phyloP scores from a whole-genome alignment of 108 stramenopile species.

The Aurantiochytrium sp. region DNA sequence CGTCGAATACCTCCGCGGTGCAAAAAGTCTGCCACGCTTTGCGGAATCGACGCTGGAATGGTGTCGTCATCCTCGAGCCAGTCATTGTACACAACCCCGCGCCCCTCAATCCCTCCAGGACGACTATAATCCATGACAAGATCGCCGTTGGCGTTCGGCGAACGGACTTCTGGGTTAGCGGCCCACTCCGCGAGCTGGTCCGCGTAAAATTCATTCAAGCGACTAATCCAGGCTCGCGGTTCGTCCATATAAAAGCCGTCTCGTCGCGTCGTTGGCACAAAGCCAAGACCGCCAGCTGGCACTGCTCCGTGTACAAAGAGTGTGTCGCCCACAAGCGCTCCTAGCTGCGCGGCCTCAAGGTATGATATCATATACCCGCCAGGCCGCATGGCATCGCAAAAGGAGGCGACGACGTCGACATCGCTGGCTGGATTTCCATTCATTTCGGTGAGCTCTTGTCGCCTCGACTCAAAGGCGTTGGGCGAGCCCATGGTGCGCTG shows the following conservation, averaged over 20 bases:
- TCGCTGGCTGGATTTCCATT: not conserved
- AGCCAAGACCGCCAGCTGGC: not conserved
- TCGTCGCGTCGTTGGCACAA: not conserved
- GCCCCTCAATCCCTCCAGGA: not conserved
- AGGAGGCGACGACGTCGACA: not conserved
- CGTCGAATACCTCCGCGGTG: not conserved
- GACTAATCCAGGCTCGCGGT: not conserved
- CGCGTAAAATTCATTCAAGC: not conserved
- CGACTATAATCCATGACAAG: not conserved
- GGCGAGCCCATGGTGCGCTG: not conserved
- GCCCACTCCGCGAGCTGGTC: not conserved
- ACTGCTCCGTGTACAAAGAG: slow-evolving; percentile 3
- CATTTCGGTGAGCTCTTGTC: not conserved
- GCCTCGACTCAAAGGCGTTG: not conserved
- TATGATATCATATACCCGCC: not conserved
- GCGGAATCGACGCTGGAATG: not conserved
- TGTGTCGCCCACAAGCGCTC: not conserved
- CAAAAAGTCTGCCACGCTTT: not conserved
- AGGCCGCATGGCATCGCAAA: not conserved
- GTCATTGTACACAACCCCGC: not conserved
- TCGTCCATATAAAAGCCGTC: not conserved
- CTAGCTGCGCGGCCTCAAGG: not conserved
- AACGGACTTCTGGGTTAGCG: not conserved
- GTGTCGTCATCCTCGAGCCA: not conserved
- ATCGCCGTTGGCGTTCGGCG: not conserved